Evolutionary conservation across 148 eudicot genomes (phyloP), one percentile per base, ranked within the genome.

Genomic region (Camellia lanceoleosa): DNA sequence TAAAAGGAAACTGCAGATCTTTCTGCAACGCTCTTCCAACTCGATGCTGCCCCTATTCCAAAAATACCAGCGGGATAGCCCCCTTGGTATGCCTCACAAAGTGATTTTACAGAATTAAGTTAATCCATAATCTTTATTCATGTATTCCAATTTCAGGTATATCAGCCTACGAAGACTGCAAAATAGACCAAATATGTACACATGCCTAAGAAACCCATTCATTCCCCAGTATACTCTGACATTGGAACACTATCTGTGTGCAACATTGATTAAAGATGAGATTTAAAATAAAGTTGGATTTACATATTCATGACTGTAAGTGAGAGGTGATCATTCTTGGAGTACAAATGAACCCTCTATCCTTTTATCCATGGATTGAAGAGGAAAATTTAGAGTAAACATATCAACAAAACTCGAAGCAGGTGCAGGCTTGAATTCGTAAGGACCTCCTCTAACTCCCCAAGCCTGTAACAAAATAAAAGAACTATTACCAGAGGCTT

Each of bases 391-490:
- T 61, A 88, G 91, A 74, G 95, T 84, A 66, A 83, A 75, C 84
- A 90, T 85, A 80, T 92, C 97, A 74, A 82, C 86, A 78, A 89
- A 97, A 84, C 91, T 90, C 38, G 96, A 94, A 64, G 88, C 75
- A 49, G 97, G 90, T 78, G 98, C 99, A 67, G 95, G 92, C 88
- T 89, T 92, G 84, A 97, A 97, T 84, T 97, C 99, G 43, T 97
- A 97, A 62, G 99, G 97, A 67, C 98, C 96, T 83, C 87, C 95
- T 82, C 88, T 94, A 18, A 85, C 97, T 46, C 99, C 99, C 99
- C 99, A 97, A 54, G 94, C 99, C 99, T 97, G 90, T 74, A 61
- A 84, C 46, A 51, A 75, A 5, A 3, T 7, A 19, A 73, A 49
- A 64, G 5, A 66, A 75, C 9, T 15, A 11, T 62, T 38, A 78